Evolutionary conservation across 1,284 basidiomycete genomes (phyloP).

Genomic region (Omphalotus olearius): DNA sequence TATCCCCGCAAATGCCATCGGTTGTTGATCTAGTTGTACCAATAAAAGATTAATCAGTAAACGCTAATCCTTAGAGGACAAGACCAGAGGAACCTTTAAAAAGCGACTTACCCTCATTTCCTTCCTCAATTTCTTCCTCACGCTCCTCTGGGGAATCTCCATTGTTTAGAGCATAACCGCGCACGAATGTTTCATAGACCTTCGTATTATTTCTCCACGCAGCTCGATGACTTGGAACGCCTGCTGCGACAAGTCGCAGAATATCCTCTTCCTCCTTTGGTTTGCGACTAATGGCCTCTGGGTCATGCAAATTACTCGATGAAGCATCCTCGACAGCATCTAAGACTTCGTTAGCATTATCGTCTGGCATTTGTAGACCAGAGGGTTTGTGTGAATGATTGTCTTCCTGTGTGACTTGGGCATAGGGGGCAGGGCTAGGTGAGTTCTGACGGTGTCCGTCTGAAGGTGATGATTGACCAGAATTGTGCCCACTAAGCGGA

Average conservation of each 20-base stretch:
- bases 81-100: background rate
- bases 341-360: too few relatives aligned
- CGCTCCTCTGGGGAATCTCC: conserved; percentile 26
- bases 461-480: too few relatives aligned
- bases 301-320: too few relatives aligned
- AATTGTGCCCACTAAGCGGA: background rate
- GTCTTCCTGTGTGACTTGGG: background rate
- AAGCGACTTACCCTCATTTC: conserved; percentile 21
- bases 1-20: conserved; percentile 19
- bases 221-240: conserved; percentile 64
- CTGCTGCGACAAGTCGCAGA: conserved; percentile 57
- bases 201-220: conserved; percentile 59
- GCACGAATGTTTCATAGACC: conserved; percentile 60
- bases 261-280: conserved; percentile 46
- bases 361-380: background rate
- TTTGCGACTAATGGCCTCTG: background rate
- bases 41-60: conserved; percentile 1
- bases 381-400: background rate
- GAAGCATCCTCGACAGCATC: too few relatives aligned
- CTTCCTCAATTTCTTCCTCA: conserved; percentile 25
- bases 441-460: too few relatives aligned
- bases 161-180: conserved; percentile 28
- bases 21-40: background rate
- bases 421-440: too few relatives aligned
- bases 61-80: background rate